Evolutionary conservation across 306 rosid species (phyloP), one percentile per base, ranked within the genome.

Genomic region (Trichosanthes cucumerina): DNA sequence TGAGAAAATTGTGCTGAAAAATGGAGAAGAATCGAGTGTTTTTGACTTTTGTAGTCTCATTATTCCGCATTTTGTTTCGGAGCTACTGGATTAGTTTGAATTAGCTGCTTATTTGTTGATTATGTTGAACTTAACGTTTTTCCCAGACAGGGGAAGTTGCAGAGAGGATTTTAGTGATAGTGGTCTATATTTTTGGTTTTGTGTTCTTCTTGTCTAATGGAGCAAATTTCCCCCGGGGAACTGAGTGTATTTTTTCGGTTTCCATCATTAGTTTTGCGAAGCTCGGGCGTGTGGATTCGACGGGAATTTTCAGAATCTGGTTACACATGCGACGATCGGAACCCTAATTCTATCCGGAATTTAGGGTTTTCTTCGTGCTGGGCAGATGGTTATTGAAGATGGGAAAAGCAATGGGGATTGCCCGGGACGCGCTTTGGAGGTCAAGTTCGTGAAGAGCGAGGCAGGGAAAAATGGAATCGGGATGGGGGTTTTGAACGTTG

Each of bases 321-420:
- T 74, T 77, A 73, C 53, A 7, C 81, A 80, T 89, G 88, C 82
- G 44, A 79, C 76, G 46, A 68, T 82, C 52, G 82, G 84, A 90
- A 87, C 95, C 93, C 98, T 90, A 86, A 87, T 87, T 86, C 85
- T 78, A 18, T 47, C 79, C 43, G 66, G 70, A 76, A 82, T 68
- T 81, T 66, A 84, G 74, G 88, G 78, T 74, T 74, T 74, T 54
- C 24, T 85, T 59, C 44, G 34, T 81, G 18, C 47, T 9, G 58
- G 56, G 49, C 60, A 73, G 73, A 94, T 95, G 98, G 91, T 76
- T 28, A 69, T 52, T 59, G 89, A 80, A 69, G 86, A 80, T 70
- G 92, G 89, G 78, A 77, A 44, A 4, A 59, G 80, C 78, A 86
- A 82, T 81, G 87, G 80, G 66, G 86, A 79, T 81, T 58, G 64